Percentiles rank a stretch among this genome's conserved stretches.
These are phyloP conservation scores for Striga asiatica DNA, from an alignment of 257 asterid genomes.

Conservation along the genomic window DNA sequence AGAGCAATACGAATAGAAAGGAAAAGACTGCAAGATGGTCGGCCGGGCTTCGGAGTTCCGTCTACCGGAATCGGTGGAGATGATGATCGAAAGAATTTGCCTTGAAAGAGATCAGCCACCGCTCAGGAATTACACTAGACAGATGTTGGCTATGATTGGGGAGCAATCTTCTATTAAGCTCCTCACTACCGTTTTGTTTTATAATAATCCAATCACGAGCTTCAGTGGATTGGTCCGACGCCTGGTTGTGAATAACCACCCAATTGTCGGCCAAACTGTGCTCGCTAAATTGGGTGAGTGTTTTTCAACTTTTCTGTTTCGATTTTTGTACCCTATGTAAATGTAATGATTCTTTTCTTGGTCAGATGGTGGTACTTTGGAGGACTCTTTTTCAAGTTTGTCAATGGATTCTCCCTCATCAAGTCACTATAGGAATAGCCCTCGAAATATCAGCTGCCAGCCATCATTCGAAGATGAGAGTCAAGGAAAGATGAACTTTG, in stretches of 20 bases:
- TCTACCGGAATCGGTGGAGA: slow-evolving; percentile 27
- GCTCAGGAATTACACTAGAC: slow-evolving; percentile 12
- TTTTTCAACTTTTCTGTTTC: not conserved
- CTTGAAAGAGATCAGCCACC: slow-evolving; percentile 13
- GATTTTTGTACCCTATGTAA: not conserved
- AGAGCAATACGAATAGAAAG: no score
- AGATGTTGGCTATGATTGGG: slow-evolving; percentile 22
- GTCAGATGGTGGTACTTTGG: slow-evolving; percentile 24
- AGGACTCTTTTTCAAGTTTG: slow-evolving; percentile 10
- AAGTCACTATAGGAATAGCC: slow-evolving; percentile 2
- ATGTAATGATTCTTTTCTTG: slow-evolving; percentile 12
- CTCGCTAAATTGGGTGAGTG: slow-evolving; percentile 7
- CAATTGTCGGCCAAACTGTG: not conserved
- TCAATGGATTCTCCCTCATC: slow-evolving; percentile 6
- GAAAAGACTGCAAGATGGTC: not conserved
- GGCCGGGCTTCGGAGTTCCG: slow-evolving; percentile 7
- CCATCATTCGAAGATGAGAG: slow-evolving; percentile 26
- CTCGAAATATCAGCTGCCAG: slow-evolving; percentile 13
- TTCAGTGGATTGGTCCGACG: slow-evolving; percentile 16
- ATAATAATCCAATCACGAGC: not conserved
- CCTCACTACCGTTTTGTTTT: slow-evolving; percentile 6
- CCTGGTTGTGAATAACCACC: slow-evolving; percentile 12
- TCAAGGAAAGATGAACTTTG: slow-evolving; percentile 10
- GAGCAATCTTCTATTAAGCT: slow-evolving; percentile 20
- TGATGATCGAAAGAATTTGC: slow-evolving; percentile 16